Evolutionary conservation across 495 filamentous ascomycete genomes (phyloP), one percentile per base, ranked within the genome.

Genomic region (Diplogelasinospora grovesii): DNA sequence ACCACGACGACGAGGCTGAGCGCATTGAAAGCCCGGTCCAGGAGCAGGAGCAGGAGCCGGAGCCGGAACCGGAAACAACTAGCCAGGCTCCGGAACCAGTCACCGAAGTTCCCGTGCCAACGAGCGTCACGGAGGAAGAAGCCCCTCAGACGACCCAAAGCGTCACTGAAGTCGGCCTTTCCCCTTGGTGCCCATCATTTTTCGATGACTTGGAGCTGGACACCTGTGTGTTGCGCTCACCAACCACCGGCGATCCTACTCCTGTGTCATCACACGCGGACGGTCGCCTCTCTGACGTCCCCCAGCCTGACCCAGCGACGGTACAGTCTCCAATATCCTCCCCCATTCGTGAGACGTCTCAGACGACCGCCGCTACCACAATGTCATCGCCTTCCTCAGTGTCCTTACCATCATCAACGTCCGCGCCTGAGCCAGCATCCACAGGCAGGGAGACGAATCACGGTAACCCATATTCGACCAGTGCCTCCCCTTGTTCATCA

Each of bases 1-100:
- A 39, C 33, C 45, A 50, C 29, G 66, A 76, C 31, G 59, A 60
- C 40, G 62, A 69, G 16, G 50, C 64, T 34, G 70, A 68, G 37
- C 65, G 63, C 15, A 56, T 61, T 14, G 56, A 64, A 11, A 52
- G 43, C 5, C 32, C 45, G 0, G 28, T 46, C 5, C 42, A 60
- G n/a, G 57, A 58, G 27, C 45, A 43, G 16, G 38, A 34, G 3
- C 43, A 61, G 16, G 57, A 57, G 31, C 42, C 40, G 18, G 43
- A 24, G 1, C 33, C 36, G 6, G 55, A 74, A 36, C 55, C 57
- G 13, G 53, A 65, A 8, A 60, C 50, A 14, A 39, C 49, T 7
- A 40, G 59, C 8, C 36, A 52, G 16, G 16, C 39, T 5, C 9
- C 41, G 3, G n/a, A n/a, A n/a, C n/a, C n/a, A n/a, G n/a, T n/a